Conservation (phyloP, 176 grass and related monocot species). For the Elaeis guineensis region DNA sequence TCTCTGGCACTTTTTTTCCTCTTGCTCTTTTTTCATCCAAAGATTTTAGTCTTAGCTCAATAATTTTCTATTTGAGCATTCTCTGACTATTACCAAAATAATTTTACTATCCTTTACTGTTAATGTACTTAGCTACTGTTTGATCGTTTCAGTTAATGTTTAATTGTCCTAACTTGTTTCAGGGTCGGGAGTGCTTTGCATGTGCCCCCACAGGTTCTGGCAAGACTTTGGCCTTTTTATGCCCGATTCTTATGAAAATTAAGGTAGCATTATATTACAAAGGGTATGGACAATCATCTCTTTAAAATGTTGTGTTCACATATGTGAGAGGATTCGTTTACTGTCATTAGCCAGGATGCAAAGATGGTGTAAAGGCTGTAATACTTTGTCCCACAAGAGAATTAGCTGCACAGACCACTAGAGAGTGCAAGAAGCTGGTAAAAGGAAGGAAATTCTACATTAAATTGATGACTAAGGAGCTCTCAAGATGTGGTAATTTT, state of each 20-base stretch:
- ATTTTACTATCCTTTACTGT: too few species aligned
- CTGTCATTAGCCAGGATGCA: constrained; percentile 85
- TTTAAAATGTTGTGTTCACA: too few species aligned
- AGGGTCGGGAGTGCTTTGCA: constrained; percentile 93
- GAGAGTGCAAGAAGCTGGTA: constrained; percentile 86
- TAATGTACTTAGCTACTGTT: too few species aligned
- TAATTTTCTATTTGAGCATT: too few species aligned
- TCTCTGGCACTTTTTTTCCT: constrained; percentile 1
- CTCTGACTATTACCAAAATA: too few species aligned
- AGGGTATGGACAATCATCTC: too few species aligned
- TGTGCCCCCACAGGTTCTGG: constrained; percentile 98
- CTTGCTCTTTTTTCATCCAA: too few species aligned
- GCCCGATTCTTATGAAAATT: constrained; percentile 80
- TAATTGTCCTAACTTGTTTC: constrained; percentile 17
- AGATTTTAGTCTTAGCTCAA: too few species aligned
- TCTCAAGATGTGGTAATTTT: constrained; percentile 80
- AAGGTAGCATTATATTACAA: constrained; percentile 48
- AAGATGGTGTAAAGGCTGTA: constrained; percentile 72
- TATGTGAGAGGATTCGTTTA: constrained; percentile 1
- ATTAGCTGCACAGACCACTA: constrained; percentile 75
- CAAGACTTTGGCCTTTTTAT: constrained; percentile 90
- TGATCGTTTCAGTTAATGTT: neutral
- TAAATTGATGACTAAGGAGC: constrained; percentile 93
- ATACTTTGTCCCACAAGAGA: constrained; percentile 94
- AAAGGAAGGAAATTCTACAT: constrained; percentile 76